These are phyloP conservation scores for Adansonia digitata DNA, from an alignment of 345 rosid genomes.

Conservation along the genomic window DNA sequence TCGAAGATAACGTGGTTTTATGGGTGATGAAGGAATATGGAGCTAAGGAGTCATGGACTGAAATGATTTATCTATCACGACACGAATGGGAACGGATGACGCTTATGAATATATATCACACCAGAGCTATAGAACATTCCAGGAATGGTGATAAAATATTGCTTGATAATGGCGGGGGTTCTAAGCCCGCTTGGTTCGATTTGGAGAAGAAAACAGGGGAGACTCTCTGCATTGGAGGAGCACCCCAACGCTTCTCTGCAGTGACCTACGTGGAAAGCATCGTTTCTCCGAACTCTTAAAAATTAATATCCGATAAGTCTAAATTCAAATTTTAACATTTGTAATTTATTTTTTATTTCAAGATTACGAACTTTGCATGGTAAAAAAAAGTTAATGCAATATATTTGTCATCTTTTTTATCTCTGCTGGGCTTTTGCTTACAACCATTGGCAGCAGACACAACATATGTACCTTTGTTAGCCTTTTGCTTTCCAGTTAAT, in stretches of 20 bases:
- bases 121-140: background rate
- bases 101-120: background rate
- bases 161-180: background rate
- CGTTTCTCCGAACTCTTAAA: no score
- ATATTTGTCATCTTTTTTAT: background rate
- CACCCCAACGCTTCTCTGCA: background rate
- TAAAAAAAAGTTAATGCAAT: background rate
- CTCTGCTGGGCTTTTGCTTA: background rate
- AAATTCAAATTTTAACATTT: no score
- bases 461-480: no score
- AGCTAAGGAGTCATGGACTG: background rate
- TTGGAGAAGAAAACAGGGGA: background rate
- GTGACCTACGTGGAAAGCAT: background rate
- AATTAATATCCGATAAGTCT: no score
- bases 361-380: no score
- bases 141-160: background rate
- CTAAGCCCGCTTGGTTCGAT: background rate
- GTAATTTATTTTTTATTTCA: no score
- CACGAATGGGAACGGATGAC: background rate
- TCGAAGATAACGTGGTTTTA: background rate
- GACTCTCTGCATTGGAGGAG: background rate
- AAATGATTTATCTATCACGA: background rate
- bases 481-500: no score
- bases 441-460: no score
- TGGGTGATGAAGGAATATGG: constrained; percentile 1